Evolutionary conservation across 495 filamentous ascomycete genomes (phyloP).

Genomic region (Aspergillus ostianus): DNA sequence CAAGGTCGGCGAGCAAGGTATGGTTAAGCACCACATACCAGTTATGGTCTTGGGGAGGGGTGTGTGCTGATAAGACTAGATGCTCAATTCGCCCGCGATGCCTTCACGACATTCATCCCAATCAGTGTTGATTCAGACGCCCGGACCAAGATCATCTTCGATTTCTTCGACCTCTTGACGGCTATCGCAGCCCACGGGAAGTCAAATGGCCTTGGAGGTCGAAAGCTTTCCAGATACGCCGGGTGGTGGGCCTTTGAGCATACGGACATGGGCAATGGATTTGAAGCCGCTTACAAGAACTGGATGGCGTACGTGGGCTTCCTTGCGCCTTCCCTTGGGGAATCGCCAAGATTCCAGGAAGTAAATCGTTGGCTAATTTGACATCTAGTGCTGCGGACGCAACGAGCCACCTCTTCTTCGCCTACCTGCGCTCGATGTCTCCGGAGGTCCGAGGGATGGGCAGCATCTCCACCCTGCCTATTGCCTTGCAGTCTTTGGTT

Average conservation of each 20-base stretch:
- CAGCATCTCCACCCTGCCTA: conserved; percentile 79
- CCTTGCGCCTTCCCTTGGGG: neutral
- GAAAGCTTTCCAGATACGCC: conserved; percentile 91
- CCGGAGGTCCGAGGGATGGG: conserved; percentile 71
- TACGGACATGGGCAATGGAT: conserved; percentile 80
- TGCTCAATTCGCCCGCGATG: conserved; percentile 86
- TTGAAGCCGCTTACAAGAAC: conserved; percentile 87
- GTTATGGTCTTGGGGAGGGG: neutral
- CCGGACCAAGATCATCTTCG: conserved; percentile 84
- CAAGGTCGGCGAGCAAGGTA: conserved; percentile 91
- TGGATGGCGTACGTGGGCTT: conserved; percentile 61
- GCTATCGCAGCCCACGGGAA: conserved; percentile 83
- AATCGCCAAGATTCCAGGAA: neutral
- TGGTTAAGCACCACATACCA: neutral
- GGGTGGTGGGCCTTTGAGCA: conserved; percentile 99
- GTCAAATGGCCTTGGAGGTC: conserved; percentile 86
- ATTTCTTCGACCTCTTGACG: conserved; percentile 93
- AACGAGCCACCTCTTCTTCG: conserved; percentile 95
- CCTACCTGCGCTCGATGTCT: conserved; percentile 85
- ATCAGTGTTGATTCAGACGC: conserved; percentile 88
- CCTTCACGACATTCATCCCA: conserved; percentile 95
- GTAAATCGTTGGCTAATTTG: conserved; percentile 19
- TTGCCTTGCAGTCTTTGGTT: conserved; percentile 84
- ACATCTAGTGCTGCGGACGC: conserved; percentile 80
- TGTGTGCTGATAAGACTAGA: conserved; percentile 49